Conservation (phyloP, 2,329 filamentous ascomycete species). For the Coleophoma crateriformis region DNA sequence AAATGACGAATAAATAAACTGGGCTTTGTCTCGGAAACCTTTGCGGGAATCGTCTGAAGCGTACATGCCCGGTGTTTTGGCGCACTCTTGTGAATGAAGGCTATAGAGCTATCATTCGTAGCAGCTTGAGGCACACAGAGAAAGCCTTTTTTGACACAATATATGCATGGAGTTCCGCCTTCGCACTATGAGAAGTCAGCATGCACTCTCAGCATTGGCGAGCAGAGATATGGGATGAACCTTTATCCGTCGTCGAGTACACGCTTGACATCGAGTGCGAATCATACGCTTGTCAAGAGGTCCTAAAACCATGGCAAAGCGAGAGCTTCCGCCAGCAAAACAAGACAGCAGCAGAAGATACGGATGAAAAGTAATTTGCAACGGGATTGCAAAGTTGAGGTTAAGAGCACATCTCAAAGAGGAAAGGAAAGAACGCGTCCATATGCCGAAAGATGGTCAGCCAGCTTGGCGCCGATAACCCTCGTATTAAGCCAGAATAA, state of each 20-base stretch:
- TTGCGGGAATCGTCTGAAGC: too few species aligned
- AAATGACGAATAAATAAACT: constrained; percentile 7
- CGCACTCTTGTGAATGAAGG: constrained; percentile 2
- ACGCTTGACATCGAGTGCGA: constrained; percentile 12
- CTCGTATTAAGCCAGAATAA: too few species aligned
- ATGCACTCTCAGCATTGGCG: too few species aligned
- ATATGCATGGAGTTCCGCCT: constrained; percentile 12
- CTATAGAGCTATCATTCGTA: neutral
- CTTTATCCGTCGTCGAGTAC: constrained; percentile 13
- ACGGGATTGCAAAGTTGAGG: too few species aligned
- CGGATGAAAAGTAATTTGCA: too few species aligned
- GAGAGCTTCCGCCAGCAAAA: neutral
- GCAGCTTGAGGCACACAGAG: constrained; percentile 7
- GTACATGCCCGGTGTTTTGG: too few species aligned
- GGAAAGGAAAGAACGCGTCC: neutral
- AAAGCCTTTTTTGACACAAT: constrained; percentile 13
- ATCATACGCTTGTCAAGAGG: constrained; percentile 10
- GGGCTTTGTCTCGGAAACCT: too few species aligned
- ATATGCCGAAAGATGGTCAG: too few species aligned
- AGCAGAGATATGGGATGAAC: constrained; percentile 1
- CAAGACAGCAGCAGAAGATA: too few species aligned
- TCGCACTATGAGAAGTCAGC: constrained; percentile 11
- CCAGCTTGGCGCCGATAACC: too few species aligned
- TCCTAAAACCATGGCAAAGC: constrained; percentile 2
- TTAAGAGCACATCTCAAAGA: neutral